Base-by-base conservation (phyloP, 768 basidiomycete species). In the Pleurotus citrinopileatus region DNA sequence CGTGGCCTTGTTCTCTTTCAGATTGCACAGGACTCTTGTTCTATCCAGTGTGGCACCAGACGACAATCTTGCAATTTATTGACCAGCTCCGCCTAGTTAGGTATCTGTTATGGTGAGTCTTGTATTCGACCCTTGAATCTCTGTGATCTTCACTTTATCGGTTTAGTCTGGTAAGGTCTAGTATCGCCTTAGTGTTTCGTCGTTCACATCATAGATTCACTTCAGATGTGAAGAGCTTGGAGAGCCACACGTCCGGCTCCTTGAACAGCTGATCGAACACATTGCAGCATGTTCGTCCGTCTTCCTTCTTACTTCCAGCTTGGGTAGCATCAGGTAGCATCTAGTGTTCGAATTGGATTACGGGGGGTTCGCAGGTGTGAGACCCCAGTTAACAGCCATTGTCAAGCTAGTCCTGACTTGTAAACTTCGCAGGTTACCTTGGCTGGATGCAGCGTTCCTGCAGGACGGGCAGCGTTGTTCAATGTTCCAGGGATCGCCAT, bases 61-160 rank as follows among this genome's bases (percentile, higher is more conserved):
- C 23, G 43, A 27, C 43, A 9, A 44, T 27, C 26, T 23, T 27
- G 10, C 5, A 20, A 8, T 44, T 22, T 10, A 27, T 12, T 25
- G 20, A 44, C 23, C 26, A 26, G 22, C 19, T 13, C 7, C 22
- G 8, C 23, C 12, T 44, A 26, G 43, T 17, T 19, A 22, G 43
- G 8, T 40, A 5, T 9, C 19, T 44, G 17, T 22, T 44, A 10
- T 44, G 43, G 43, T 44, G 43, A 44, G 43, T 25, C 43, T 44
- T 44, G 43, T 44, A 22, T 23, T 44, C 23, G 43, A 44, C 43
- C 43, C 43, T 44, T 44, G 43, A 44, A 12, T 40, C 19, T 40
- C 38, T 40, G 10, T 44, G 19, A 42, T 42, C 20, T 42, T n/a
- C 20, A 17, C 40, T 42, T 20, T 42, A 34, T 34, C n/a, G n/a